Base-by-base conservation (phyloP, 2,329 filamentous ascomycete genomes). In the Microsporum canis region DNA sequence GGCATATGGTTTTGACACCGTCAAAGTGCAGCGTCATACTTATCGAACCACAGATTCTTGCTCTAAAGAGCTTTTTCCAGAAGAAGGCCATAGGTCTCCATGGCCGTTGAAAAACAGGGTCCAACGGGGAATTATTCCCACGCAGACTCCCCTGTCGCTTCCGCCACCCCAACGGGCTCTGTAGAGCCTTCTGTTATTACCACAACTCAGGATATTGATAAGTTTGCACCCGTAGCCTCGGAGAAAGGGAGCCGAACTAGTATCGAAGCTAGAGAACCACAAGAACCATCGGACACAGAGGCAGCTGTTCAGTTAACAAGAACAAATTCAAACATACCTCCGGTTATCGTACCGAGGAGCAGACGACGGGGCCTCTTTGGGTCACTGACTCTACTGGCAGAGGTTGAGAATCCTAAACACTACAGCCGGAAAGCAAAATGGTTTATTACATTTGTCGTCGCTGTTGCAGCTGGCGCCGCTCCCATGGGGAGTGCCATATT, bases 401-500 rank as follows among this genome's bases (percentile, higher is more conserved):
- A 96, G 74, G 84, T 95, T 12, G 84, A 88, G 53, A 79, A 86
- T 36, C 88, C 91, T 0, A 84, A 86, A 62, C 82, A 89, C 58
- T 95, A 96, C 70, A 76, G 80, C 8, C 82, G 83, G 38, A 81
- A 76, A 57, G 89, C 83, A 12, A 96, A 96, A 83, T 96, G 91
- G 91, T 81, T 83, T 63, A 85, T 96, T 65, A 95, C 91, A 0
- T 78, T 84, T 39, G 82, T 92, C 56, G 83, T 96, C 53, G 87
- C 90, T 1, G 70, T 91, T 14, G 89, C 89, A 2, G 90, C 84
- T 1, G 84, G 86, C 12, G 88, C 84, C 0, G 89, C 88, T 0
- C 91, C 91, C 0, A 84, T 96, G 76, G 91, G 91, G 0, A 91
- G 88, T 33, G 83, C 87, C 1, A 91, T 96, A 60, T 85, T 96